Percentiles rank a stretch among this genome's conserved stretches.
These are phyloP conservation scores for Diaporthe sp. DNA, from an alignment of 2,329 filamentous ascomycete genomes.

Conservation along the genomic window DNA sequence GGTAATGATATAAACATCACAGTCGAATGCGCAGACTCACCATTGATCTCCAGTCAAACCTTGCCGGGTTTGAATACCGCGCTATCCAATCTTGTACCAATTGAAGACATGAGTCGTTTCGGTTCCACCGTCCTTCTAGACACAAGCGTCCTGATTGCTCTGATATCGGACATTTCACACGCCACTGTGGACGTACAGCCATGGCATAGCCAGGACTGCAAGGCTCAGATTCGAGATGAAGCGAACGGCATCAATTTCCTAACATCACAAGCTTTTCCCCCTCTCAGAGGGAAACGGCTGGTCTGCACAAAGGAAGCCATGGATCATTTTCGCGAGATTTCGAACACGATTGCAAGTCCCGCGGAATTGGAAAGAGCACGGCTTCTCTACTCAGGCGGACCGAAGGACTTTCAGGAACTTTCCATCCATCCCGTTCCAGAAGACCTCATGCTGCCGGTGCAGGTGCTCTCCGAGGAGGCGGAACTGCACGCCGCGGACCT, in stretches of 20 bases:
- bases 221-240: conserved; percentile 73
- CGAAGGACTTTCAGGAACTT: conserved; percentile 20
- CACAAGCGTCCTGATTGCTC: conserved; percentile 76
- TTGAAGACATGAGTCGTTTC: conserved; percentile 38
- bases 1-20: conserved; percentile 38
- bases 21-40: conserved; percentile 42
- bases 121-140: conserved; percentile 66
- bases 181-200: conserved; percentile 46
- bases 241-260: conserved; percentile 67
- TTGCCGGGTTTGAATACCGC: conserved; percentile 38
- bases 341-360: conserved; percentile 70
- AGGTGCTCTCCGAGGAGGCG: conserved; percentile 2
- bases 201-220: conserved; percentile 66
- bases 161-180: conserved; percentile 80
- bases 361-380: conserved; percentile 69
- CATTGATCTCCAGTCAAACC: conserved; percentile 36
- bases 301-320: conserved; percentile 76
- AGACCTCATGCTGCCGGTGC: conserved; percentile 31
- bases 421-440: conserved; percentile 28
- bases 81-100: conserved; percentile 38
- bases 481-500: not conserved
- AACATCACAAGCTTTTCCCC: conserved; percentile 67
- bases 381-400: conserved; percentile 58
- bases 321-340: conserved; percentile 74
- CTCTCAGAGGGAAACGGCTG: conserved; percentile 65